phyloP scores from a whole-genome alignment of 1,284 basidiomycete genomes.

The Marasmius tenuissimus region DNA sequence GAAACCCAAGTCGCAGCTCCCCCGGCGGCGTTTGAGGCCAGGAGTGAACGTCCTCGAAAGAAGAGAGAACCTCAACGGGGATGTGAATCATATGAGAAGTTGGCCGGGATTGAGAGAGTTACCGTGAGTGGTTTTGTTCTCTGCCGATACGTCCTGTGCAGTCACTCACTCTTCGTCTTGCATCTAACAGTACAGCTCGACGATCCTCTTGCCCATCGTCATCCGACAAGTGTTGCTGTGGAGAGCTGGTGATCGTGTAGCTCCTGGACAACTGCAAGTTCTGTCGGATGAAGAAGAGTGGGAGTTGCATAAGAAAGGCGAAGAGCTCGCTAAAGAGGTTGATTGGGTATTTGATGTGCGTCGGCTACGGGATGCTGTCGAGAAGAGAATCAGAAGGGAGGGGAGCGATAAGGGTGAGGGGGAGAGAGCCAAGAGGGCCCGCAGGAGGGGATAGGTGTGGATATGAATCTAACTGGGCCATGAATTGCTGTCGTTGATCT shows the following conservation, averaged over 20 bases:
- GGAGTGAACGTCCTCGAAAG: background rate
- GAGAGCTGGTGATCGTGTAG: conserved; percentile 57
- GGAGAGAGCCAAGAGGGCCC: background rate
- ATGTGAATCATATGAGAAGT: conserved; percentile 48
- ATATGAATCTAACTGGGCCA: too few relatives aligned
- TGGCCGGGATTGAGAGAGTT: conserved; percentile 55
- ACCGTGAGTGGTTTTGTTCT: conserved; percentile 39
- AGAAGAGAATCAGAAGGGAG: conserved; percentile 16
- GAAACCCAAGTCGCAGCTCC: background rate
- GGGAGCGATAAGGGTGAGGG: background rate
- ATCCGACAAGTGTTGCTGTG: conserved; percentile 69
- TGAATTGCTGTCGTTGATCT: too few relatives aligned
- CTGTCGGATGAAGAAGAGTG: conserved; percentile 49
- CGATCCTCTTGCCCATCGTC: conserved; percentile 67
- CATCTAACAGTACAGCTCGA: conserved; percentile 59
- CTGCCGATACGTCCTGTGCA: background rate
- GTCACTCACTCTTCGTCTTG: background rate
- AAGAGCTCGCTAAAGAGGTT: conserved; percentile 45
- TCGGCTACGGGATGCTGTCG: conserved; percentile 42
- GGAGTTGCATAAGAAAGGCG: conserved; percentile 48
- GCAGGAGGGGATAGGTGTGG: background rate
- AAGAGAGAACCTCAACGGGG: conserved; percentile 33
- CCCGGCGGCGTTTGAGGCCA: conserved; percentile 6
- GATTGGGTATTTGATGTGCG: conserved; percentile 70
- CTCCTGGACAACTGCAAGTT: conserved; percentile 39